These are phyloP conservation scores for Citrus maxima DNA, from an alignment of 345 rosid genomes.

Conservation along the genomic window DNA sequence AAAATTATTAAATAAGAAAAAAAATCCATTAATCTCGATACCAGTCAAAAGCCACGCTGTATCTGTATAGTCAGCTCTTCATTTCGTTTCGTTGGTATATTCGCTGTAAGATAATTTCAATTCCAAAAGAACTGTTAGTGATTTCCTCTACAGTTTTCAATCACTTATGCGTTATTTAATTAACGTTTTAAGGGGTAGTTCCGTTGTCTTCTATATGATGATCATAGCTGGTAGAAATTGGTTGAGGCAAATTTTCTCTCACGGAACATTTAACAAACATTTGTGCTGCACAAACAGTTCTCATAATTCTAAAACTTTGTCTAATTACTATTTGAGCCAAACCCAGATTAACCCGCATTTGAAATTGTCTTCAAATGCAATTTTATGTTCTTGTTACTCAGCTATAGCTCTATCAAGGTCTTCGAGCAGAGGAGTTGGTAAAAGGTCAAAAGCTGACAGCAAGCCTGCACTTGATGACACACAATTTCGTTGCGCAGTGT, in stretches of 20 bases:
- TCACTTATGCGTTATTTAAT: not conserved
- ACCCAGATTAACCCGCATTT: not conserved
- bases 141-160: not conserved
- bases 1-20: too few species aligned
- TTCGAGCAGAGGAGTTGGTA: slow-evolving; percentile 54
- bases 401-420: slow-evolving; percentile 51
- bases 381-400: slow-evolving; percentile 36
- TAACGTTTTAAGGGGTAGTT: not conserved
- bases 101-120: not conserved
- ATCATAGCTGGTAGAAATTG: not conserved
- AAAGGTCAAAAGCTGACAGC: slow-evolving; percentile 41
- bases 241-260: not conserved
- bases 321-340: not conserved
- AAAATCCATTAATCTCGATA: too few species aligned
- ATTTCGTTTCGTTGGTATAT: not conserved
- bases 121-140: not conserved
- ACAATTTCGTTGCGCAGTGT: slow-evolving; percentile 43
- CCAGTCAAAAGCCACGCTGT: not conserved
- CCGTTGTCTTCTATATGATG: not conserved
- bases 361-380: not conserved
- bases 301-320: not conserved
- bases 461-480: slow-evolving; percentile 57
- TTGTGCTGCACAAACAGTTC: not conserved
- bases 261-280: slow-evolving; percentile 6
- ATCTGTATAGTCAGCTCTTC: not conserved